phyloP scores from a whole-genome alignment of 768 basidiomycete genomes.

The Termitomyces sp. region DNA sequence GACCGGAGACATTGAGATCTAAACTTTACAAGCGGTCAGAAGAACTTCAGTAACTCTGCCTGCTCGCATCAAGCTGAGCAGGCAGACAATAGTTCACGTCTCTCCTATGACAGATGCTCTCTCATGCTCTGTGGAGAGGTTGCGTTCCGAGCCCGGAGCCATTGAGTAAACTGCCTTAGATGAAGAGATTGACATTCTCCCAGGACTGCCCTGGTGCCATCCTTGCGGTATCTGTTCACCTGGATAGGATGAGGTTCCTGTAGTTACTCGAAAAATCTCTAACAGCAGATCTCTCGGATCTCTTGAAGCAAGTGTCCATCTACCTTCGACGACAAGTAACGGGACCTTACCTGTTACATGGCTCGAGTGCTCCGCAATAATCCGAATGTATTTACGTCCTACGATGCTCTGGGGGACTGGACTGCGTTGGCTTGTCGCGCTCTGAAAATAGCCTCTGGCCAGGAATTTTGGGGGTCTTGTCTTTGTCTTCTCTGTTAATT shows the following conservation, averaged over 20 bases:
- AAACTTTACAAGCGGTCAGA: not conserved
- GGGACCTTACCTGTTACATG: not conserved
- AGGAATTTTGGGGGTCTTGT: not conserved
- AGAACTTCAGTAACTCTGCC: not conserved
- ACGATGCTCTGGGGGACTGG: too few species aligned
- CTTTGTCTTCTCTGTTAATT: not conserved
- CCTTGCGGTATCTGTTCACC: not conserved
- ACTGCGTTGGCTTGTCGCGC: not conserved
- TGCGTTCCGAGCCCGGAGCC: not conserved
- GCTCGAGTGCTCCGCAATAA: not conserved
- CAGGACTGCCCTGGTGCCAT: not conserved
- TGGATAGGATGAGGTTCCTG: not conserved
- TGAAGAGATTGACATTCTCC: not conserved
- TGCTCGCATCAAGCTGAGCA: not conserved
- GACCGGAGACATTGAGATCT: not conserved
- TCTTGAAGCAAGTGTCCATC: not conserved
- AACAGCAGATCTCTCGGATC: not conserved
- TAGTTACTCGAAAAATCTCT: not conserved
- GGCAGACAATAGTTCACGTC: not conserved
- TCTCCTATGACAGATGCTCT: not conserved
- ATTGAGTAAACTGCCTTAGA: not conserved
- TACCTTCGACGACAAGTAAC: not conserved
- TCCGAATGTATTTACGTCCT: not conserved
- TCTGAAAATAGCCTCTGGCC: not conserved
- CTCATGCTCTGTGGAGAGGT: not conserved